These are phyloP conservation scores for Citrus maxima DNA, from an alignment of 345 rosid genomes.

Conservation along the genomic window DNA sequence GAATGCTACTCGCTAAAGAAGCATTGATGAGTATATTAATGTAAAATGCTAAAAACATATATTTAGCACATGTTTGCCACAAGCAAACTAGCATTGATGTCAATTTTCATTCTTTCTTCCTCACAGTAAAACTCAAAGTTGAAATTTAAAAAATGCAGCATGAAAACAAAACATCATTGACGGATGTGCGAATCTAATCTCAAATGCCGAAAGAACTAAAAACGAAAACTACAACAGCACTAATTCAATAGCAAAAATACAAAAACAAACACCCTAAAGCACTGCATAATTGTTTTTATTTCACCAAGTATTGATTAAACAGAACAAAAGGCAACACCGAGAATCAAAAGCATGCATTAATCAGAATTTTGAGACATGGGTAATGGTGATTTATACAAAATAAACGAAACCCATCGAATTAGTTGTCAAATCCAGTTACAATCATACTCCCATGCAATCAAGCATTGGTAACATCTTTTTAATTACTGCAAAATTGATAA, in stretches of 20 bases:
- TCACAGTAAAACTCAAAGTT: not conserved
- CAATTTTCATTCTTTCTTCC: not conserved
- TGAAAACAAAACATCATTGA: not conserved
- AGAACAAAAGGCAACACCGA: conserved; percentile 5
- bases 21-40: not conserved
- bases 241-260: not conserved
- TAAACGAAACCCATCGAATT: not conserved
- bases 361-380: not conserved
- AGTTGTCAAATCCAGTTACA: not conserved
- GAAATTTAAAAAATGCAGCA: not conserved
- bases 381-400: not conserved
- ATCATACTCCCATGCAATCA: not conserved
- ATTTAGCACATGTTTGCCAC: not conserved
- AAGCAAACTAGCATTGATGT: not conserved
- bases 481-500: not conserved
- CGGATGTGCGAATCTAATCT: not conserved
- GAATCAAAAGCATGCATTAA: not conserved
- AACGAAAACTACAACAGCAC: not conserved
- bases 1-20: not conserved
- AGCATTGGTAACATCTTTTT: not conserved
- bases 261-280: not conserved
- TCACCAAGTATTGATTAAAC: not conserved
- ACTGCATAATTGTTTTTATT: not conserved
- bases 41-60: not conserved
- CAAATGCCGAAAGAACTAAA: not conserved